Percentiles rank a stretch among this genome's conserved stretches.
Evolutionary conservation across 2,329 filamentous ascomycete genomes (phyloP).

Genomic region (Colletotrichum gigasporum): DNA sequence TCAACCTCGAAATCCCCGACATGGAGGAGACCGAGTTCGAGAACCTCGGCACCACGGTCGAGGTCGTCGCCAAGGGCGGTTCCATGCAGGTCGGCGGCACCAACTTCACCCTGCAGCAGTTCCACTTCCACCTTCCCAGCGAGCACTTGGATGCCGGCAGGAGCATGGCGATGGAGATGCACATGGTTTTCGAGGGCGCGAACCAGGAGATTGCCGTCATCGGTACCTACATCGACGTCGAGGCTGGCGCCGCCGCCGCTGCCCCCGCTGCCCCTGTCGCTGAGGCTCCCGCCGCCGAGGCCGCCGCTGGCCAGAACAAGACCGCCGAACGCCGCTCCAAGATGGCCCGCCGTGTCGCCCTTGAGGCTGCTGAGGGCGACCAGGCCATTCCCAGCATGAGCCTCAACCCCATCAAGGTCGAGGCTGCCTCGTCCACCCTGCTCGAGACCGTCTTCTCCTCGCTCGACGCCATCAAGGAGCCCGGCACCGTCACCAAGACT

Average conservation of each 20-base stretch:
- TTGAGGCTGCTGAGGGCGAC: conserved; percentile 6
- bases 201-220: conserved; percentile 52
- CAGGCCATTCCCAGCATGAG: conserved; percentile 48
- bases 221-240: conserved; percentile 53
- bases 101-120: conserved; percentile 52
- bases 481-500: conserved; percentile 51
- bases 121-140: conserved; percentile 61
- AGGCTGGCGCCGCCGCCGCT: conserved; percentile 36
- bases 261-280: conserved; percentile 25
- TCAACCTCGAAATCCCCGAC: conserved; percentile 44
- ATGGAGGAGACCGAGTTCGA: conserved; percentile 58
- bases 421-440: conserved; percentile 46
- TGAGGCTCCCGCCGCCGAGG: conserved; percentile 21
- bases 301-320: conserved; percentile 13
- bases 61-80: conserved; percentile 60
- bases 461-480: conserved; percentile 50
- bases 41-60: conserved; percentile 67
- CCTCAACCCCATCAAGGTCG: conserved; percentile 49
- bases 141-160: conserved; percentile 57
- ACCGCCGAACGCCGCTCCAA: conserved; percentile 24
- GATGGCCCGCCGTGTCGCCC: conserved; percentile 16
- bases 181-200: conserved; percentile 66
- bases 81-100: conserved; percentile 44
- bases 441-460: conserved; percentile 57
- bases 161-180: conserved; percentile 62